A percentile compares a stretch with the other conserved stretches of the same genome.
Conservation (phyloP, 805 yeast genomes). For the Lipomyces yamadae region DNA sequence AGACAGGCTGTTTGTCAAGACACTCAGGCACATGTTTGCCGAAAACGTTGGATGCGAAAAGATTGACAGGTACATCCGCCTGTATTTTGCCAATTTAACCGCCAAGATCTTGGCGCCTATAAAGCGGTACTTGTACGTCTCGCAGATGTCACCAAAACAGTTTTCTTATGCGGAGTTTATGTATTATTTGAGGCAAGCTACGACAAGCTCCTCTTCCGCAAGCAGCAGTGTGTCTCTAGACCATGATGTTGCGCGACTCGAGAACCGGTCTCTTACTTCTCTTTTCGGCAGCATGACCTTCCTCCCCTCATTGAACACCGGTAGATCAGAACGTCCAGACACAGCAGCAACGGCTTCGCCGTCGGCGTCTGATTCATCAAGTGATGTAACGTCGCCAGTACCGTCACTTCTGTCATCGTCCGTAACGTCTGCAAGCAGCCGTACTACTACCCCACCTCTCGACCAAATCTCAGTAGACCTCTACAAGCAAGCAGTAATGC, state of each 20-base stretch:
- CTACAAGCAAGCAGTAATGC: conserved; percentile 25
- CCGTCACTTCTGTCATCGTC: background rate
- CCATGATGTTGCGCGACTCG: background rate
- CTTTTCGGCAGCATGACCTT: background rate
- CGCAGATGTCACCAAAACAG: conserved; percentile 26
- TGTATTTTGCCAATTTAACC: conserved; percentile 35
- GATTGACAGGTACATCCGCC: conserved; percentile 28
- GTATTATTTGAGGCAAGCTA: conserved; percentile 15
- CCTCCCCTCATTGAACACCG: background rate
- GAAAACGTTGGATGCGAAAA: conserved; percentile 5
- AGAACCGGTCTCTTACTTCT: background rate
- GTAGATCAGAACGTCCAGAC: background rate
- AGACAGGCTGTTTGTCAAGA: conserved; percentile 25
- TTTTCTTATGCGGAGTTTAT: conserved; percentile 33
- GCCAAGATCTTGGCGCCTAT: conserved; percentile 33
- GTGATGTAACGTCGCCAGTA: background rate
- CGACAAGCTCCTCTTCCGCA: background rate
- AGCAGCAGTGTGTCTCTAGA: background rate
- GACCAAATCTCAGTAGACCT: conserved; percentile 13
- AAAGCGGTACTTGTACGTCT: conserved; percentile 29
- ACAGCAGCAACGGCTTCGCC: background rate
- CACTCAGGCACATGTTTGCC: conserved; percentile 16
- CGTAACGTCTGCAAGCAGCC: background rate
- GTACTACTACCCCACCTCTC: background rate
- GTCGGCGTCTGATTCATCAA: background rate